Evolutionary conservation across 2,329 filamentous ascomycete species (phyloP), one percentile per base, ranked within the genome.

Genomic region (Phialemoniopsis sp.): DNA sequence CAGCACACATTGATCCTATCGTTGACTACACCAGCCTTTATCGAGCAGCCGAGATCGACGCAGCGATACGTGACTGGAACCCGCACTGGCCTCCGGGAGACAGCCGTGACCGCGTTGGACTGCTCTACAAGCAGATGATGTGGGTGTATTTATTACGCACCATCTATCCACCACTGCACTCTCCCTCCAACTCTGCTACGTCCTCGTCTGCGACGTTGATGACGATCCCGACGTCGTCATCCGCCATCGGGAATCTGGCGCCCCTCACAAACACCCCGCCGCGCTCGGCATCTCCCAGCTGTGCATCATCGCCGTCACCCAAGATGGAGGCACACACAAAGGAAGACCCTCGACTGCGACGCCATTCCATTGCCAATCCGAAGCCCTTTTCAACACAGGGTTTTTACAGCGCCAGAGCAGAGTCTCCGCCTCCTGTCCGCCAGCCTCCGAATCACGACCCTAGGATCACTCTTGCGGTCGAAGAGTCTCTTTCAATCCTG

Each of bases 21-120:
- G 82, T 90, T 32, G 82, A 89, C 58, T 89, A 89, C 54, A 72
- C 76, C 17, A 83, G 81, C 10, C 67, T 93, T 9, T 84, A 82
- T 51, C 77, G 79, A 34, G 88, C 87, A 0, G 80, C 85, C 6
- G 78, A 82, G 38, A 89, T 95, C 51, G 85, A 94, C 48, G 74
- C 75, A 13, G 81, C 77, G 5, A 82, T 95, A 38, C 75, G 81
- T 6, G 73, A 78, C 13, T 95, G 89, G 89, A 73, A 76, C 17
- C 87, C 87, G 3, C 56, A 62, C 8, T 81, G 76, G 73, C 72
- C 76, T 0, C 55, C 62, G 0, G 75, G 76, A 2, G 79, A 83
- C 47, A 73, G 68, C 48, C 72, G 79, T 14, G 67, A 77, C 37
- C 62, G 68, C 1, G 76, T 79, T 2, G 73, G 69, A 2, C 59